These are phyloP conservation scores for Penicillium coffeae DNA, from an alignment of 495 filamentous ascomycete genomes.

Conservation along the genomic window DNA sequence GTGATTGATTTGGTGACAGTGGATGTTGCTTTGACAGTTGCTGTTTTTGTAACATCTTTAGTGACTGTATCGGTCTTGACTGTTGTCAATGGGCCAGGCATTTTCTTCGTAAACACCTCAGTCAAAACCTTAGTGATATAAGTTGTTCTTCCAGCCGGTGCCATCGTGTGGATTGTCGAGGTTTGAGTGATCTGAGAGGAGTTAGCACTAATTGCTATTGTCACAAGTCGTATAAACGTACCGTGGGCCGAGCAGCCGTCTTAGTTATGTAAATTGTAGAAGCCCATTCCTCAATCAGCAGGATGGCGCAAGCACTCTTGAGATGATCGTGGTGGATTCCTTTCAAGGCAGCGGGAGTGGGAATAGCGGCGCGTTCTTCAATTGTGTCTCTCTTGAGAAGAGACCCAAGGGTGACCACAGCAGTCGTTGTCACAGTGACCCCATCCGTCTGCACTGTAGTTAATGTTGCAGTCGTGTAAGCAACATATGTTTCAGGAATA, in stretches of 20 bases:
- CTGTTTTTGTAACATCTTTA: neutral
- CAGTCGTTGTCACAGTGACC: neutral
- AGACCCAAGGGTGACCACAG: neutral
- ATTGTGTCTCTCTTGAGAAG: neutral
- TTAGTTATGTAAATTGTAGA: constrained; percentile 3
- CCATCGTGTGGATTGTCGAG: neutral
- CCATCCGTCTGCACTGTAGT: neutral
- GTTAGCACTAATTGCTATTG: neutral
- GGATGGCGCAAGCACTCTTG: constrained; percentile 3
- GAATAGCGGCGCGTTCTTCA: neutral
- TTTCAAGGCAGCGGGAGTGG: constrained; percentile 1
- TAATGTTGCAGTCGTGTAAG: neutral
- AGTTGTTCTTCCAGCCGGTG: neutral
- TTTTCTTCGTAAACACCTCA: neutral
- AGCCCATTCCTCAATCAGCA: constrained; percentile 1
- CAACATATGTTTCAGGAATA: neutral
- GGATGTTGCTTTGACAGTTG: neutral
- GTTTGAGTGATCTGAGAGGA: neutral
- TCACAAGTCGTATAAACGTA: neutral
- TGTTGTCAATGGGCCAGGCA: neutral
- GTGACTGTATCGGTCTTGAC: constrained; percentile 1
- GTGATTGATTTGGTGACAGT: neutral
- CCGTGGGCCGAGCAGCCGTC: neutral
- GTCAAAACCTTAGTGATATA: neutral
- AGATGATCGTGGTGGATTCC: neutral